Percentiles rank a stretch among this genome's conserved stretches.
phyloP scores from a whole-genome alignment of 1,139 yeast genomes.

The Hemisphaericaspora xylofermentans region DNA sequence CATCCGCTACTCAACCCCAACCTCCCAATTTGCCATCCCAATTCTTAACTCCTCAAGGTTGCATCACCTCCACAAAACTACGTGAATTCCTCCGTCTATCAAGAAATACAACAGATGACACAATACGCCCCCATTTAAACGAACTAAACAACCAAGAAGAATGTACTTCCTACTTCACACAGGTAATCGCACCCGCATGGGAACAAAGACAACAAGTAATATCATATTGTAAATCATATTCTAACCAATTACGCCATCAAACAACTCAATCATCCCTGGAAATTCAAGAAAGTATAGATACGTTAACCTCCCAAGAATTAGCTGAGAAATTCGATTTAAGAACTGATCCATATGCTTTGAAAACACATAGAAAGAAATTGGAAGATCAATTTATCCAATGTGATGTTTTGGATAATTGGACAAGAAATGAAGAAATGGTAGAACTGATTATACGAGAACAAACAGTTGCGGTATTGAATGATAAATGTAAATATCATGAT shows the following conservation, averaged over 20 bases:
- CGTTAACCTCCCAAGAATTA: conserved; percentile 7
- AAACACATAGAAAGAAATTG: conserved; percentile 22
- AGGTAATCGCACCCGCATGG: conserved; percentile 41
- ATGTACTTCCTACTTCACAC: conserved; percentile 31
- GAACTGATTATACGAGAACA: conserved; percentile 37
- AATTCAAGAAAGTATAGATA: conserved; percentile 2
- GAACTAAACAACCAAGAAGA: conserved; percentile 19
- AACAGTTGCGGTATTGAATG: conserved; percentile 33
- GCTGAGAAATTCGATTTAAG: conserved; percentile 30
- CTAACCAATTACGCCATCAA: conserved; percentile 20
- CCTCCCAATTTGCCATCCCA: conserved; percentile 8
- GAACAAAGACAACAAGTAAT: conserved; percentile 29
- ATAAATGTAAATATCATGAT: conserved; percentile 37
- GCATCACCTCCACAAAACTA: conserved; percentile 34
- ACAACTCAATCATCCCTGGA: not conserved
- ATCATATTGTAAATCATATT: conserved; percentile 31
- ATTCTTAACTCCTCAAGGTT: conserved; percentile 30
- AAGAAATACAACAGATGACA: conserved; percentile 40
- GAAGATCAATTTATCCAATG: conserved; percentile 25
- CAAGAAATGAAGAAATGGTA: conserved; percentile 32
- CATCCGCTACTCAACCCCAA: not conserved
- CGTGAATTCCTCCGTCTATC: conserved; percentile 41
- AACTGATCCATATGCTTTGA: conserved; percentile 42
- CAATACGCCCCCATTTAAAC: conserved; percentile 39
- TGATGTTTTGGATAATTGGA: conserved; percentile 38